These are phyloP conservation scores for Austroboletus olivaceoglutinosus DNA, from an alignment of 1,284 basidiomycete species.

Conservation along the genomic window DNA sequence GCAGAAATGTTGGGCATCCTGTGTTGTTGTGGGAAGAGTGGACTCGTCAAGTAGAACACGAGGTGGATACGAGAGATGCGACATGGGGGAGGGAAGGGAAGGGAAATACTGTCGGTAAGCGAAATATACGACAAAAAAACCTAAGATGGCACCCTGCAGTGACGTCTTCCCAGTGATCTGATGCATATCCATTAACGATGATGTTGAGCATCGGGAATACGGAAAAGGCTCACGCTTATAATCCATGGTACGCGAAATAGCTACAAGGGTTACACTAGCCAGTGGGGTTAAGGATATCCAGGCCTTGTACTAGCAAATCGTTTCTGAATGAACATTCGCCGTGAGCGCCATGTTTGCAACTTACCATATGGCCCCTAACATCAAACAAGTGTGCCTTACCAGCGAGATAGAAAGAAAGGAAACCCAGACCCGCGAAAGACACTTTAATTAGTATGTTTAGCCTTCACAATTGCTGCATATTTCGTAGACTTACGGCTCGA, in stretches of 20 bases:
- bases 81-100: slow-evolving; percentile 52
- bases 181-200: too few species aligned
- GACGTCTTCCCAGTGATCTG: slow-evolving; percentile 90
- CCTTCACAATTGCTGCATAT: neutral
- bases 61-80: slow-evolving; percentile 77
- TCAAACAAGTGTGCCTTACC: slow-evolving; percentile 94
- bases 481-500: slow-evolving; percentile 61
- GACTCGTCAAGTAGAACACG: slow-evolving; percentile 50
- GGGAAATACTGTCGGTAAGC: slow-evolving; percentile 83
- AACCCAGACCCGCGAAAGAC: slow-evolving; percentile 90
- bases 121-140: slow-evolving; percentile 72
- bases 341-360: slow-evolving; percentile 22
- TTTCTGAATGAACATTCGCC: slow-evolving; percentile 1
- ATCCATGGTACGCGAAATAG: slow-evolving; percentile 90
- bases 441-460: slow-evolving; percentile 45
- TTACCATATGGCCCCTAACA: slow-evolving; percentile 70
- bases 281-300: slow-evolving; percentile 84
- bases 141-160: slow-evolving; percentile 75
- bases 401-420: slow-evolving; percentile 84
- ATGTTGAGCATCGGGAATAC: neutral
- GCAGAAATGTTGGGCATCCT: slow-evolving; percentile 10
- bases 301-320: slow-evolving; percentile 56
- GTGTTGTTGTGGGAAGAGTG: slow-evolving; percentile 38
- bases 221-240: slow-evolving; percentile 63
- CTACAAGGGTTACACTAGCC: slow-evolving; percentile 79